phyloP scores from a whole-genome alignment of 2,329 filamentous ascomycete genomes.

The Pseudopyricularia javanii region DNA sequence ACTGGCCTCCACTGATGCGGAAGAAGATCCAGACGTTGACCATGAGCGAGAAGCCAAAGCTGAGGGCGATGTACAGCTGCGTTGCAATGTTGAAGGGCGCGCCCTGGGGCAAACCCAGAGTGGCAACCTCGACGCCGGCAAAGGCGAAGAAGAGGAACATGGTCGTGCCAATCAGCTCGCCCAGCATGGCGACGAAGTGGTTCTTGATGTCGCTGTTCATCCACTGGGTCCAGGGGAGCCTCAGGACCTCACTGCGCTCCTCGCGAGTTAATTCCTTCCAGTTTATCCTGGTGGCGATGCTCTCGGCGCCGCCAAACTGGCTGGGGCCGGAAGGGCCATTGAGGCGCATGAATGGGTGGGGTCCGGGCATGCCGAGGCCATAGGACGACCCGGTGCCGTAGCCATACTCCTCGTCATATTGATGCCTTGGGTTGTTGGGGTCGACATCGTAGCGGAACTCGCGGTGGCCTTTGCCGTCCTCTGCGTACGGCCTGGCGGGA shows the following conservation, averaged over 20 bases:
- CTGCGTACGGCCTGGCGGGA: neutral
- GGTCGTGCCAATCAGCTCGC: conserved; percentile 38
- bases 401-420: conserved; percentile 2
- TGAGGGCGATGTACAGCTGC: conserved; percentile 35
- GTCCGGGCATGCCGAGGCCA: neutral
- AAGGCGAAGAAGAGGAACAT: conserved; percentile 31
- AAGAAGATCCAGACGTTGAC: conserved; percentile 47
- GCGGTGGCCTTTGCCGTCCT: neutral
- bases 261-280: conserved; percentile 1
- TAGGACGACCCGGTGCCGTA: neutral
- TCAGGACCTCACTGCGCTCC: conserved; percentile 1
- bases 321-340: neutral
- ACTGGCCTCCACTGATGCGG: conserved; percentile 37
- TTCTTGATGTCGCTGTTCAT: conserved; percentile 12
- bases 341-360: neutral
- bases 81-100: conserved; percentile 13
- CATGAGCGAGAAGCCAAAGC: conserved; percentile 36
- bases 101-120: conserved; percentile 3
- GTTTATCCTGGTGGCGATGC: neutral
- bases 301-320: neutral
- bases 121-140: conserved; percentile 14
- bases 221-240: conserved; percentile 2
- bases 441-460: neutral
- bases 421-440: neutral
- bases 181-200: conserved; percentile 26